Evolutionary conservation across 805 yeast species (phyloP).

Genomic region (Starmerella sirachaensis): DNA sequence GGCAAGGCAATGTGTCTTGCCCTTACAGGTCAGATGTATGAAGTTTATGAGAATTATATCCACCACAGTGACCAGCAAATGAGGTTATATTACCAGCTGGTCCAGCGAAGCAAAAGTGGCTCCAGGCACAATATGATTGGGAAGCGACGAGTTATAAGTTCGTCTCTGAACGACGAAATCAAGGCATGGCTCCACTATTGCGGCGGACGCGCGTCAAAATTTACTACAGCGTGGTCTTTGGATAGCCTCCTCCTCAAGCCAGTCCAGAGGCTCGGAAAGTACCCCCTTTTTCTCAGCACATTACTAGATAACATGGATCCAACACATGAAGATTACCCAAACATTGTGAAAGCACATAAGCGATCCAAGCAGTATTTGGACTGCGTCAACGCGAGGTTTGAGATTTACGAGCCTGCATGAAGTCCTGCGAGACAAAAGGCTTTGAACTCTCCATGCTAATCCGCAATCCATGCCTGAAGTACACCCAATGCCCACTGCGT

Average conservation of each 20-base stretch:
- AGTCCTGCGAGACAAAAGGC: not conserved
- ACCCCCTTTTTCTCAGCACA: slow-evolving; percentile 31
- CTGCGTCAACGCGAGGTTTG: slow-evolving; percentile 17
- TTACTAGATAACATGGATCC: slow-evolving; percentile 26
- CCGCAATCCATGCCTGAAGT: too few species aligned
- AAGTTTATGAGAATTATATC: slow-evolving; percentile 28
- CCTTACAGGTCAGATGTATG: slow-evolving; percentile 25
- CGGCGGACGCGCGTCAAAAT: slow-evolving; percentile 21
- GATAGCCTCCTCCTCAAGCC: slow-evolving; percentile 36
- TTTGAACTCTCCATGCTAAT: too few species aligned
- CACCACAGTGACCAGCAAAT: slow-evolving; percentile 25
- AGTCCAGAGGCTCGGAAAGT: slow-evolving; percentile 35
- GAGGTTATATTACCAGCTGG: slow-evolving; percentile 16
- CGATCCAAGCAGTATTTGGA: slow-evolving; percentile 18
- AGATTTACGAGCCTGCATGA: not conserved
- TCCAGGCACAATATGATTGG: slow-evolving; percentile 5
- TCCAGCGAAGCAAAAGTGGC: too few species aligned
- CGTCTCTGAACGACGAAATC: too few species aligned
- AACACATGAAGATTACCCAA: slow-evolving; percentile 39
- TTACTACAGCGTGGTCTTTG: slow-evolving; percentile 33
- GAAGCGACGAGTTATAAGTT: too few species aligned
- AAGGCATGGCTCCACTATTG: slow-evolving; percentile 29
- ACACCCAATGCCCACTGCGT: too few species aligned
- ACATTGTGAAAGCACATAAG: slow-evolving; percentile 19
- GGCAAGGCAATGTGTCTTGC: slow-evolving; percentile 27